Evolutionary conservation across 495 filamentous ascomycete species (phyloP).

Genomic region (Cryomyces antarcticus): DNA sequence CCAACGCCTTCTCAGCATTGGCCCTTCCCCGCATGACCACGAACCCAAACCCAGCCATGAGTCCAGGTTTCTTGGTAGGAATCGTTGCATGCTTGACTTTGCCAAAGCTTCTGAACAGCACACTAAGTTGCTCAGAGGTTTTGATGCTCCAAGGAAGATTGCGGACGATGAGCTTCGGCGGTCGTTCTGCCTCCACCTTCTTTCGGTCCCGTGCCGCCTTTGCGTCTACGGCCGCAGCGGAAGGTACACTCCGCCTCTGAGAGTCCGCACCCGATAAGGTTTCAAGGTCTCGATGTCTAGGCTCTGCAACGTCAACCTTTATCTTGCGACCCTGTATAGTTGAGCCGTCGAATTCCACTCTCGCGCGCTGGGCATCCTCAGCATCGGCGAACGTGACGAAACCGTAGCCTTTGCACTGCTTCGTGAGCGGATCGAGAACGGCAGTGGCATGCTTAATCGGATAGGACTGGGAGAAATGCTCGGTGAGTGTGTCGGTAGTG

Average conservation of each 20-base stretch:
- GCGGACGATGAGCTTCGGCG: constrained; percentile 77
- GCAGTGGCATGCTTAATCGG: constrained; percentile 87
- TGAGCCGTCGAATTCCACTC: constrained; percentile 54
- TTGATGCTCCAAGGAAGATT: constrained; percentile 96
- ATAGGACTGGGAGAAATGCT: constrained; percentile 81
- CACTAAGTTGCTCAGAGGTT: constrained; percentile 51
- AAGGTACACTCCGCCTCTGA: constrained; percentile 2
- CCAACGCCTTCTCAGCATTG: constrained; percentile 80
- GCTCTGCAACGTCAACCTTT: constrained; percentile 70
- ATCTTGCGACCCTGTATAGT: constrained; percentile 61
- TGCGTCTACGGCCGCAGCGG: constrained; percentile 20
- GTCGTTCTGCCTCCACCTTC: constrained; percentile 30
- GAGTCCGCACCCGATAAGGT: background rate
- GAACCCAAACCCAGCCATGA: constrained; percentile 73
- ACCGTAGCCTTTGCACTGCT: constrained; percentile 74
- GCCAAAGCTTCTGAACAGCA: constrained; percentile 66
- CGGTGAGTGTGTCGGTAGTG: constrained; percentile 66
- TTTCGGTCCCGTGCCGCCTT: constrained; percentile 31
- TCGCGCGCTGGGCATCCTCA: constrained; percentile 67
- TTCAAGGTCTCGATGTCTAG: constrained; percentile 49
- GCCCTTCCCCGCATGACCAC: constrained; percentile 70
- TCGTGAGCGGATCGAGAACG: constrained; percentile 60
- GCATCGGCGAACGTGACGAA: constrained; percentile 93
- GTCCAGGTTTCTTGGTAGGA: constrained; percentile 51
- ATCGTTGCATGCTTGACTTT: constrained; percentile 70